A percentile compares a stretch with the other conserved stretches of the same genome.
These are phyloP conservation scores for Coleophoma eucalyptorum DNA, from an alignment of 2,329 filamentous ascomycete species.

Conservation along the genomic window DNA sequence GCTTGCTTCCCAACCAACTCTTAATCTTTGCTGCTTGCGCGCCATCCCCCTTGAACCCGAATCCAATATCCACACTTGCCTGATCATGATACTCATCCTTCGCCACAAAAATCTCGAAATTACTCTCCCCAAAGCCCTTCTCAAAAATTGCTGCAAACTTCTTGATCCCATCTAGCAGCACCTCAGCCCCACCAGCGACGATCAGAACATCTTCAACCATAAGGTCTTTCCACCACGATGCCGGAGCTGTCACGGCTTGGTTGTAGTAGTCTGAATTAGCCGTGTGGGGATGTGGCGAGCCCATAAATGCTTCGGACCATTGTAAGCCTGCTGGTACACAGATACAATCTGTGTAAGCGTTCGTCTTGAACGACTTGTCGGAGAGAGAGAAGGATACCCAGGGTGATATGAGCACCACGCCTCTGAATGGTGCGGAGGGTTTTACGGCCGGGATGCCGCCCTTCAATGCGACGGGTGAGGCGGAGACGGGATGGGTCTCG, in stretches of 20 bases:
- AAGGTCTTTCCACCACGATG: constrained; percentile 49
- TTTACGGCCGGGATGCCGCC: constrained; percentile 39
- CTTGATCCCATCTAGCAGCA: constrained; percentile 51
- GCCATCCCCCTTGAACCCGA: constrained; percentile 17
- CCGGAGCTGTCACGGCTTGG: constrained; percentile 42
- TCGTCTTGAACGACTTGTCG: constrained; percentile 36
- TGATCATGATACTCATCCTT: constrained; percentile 22
- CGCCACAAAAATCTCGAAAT: constrained; percentile 11
- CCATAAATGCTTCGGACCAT: constrained; percentile 47
- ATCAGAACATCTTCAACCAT: constrained; percentile 46
- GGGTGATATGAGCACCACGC: constrained; percentile 50
- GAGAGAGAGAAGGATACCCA: constrained; percentile 50
- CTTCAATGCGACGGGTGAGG: constrained; percentile 38
- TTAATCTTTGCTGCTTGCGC: constrained; percentile 17
- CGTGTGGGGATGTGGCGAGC: constrained; percentile 17
- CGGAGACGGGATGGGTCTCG: constrained; percentile 48
- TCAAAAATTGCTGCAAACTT: constrained; percentile 44
- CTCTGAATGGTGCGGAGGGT: constrained; percentile 39
- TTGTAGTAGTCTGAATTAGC: constrained; percentile 44
- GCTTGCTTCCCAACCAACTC: constrained; percentile 18
- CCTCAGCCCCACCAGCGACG: constrained; percentile 50
- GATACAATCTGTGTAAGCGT: constrained; percentile 48
- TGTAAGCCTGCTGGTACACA: constrained; percentile 31
- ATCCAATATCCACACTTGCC: constrained; percentile 14
- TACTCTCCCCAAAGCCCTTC: constrained; percentile 15